These are phyloP conservation scores for Aspergillus luchuensis DNA, from an alignment of 2,329 filamentous ascomycete genomes.

Conservation along the genomic window DNA sequence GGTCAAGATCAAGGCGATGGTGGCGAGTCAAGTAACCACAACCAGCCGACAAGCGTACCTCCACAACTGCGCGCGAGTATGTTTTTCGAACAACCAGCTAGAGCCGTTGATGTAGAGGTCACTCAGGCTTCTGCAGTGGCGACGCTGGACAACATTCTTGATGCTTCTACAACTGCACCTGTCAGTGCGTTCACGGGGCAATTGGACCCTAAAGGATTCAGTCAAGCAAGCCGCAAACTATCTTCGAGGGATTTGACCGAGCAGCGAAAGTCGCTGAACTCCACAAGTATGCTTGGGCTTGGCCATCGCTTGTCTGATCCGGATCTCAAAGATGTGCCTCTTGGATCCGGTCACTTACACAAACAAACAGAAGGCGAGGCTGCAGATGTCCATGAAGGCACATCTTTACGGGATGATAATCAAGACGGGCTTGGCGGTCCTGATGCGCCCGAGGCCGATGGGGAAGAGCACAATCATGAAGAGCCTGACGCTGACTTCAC, in stretches of 20 bases:
- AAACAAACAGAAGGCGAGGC: conserved; percentile 25
- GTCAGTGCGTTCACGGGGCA: conserved; percentile 92
- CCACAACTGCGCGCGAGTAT: conserved; percentile 86
- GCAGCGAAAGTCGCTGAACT: conserved; percentile 35
- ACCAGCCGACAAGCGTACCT: conserved; percentile 61
- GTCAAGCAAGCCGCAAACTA: conserved; percentile 51
- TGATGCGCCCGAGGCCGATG: conserved; percentile 21
- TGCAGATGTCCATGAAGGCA: conserved; percentile 24
- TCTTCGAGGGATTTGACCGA: conserved; percentile 25
- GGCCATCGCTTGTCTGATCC: conserved; percentile 23
- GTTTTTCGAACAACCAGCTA: conserved; percentile 75
- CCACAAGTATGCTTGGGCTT: conserved; percentile 32
- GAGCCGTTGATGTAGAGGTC: conserved; percentile 57
- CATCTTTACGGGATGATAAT: conserved; percentile 19
- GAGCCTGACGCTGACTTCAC: conserved; percentile 55
- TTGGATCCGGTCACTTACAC: conserved; percentile 14
- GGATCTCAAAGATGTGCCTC: conserved; percentile 16
- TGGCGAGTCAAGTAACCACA: conserved; percentile 23
- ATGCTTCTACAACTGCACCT: conserved; percentile 84
- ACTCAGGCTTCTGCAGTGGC: conserved; percentile 80
- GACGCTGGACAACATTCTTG: conserved; percentile 87
- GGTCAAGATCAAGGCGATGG: conserved; percentile 24
- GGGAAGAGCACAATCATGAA: conserved; percentile 41
- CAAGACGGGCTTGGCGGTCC: conserved; percentile 14
- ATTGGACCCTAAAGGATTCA: conserved; percentile 74